Evolutionary conservation across 257 asterid species (phyloP).

Genomic region (Solanum clarkiae): DNA sequence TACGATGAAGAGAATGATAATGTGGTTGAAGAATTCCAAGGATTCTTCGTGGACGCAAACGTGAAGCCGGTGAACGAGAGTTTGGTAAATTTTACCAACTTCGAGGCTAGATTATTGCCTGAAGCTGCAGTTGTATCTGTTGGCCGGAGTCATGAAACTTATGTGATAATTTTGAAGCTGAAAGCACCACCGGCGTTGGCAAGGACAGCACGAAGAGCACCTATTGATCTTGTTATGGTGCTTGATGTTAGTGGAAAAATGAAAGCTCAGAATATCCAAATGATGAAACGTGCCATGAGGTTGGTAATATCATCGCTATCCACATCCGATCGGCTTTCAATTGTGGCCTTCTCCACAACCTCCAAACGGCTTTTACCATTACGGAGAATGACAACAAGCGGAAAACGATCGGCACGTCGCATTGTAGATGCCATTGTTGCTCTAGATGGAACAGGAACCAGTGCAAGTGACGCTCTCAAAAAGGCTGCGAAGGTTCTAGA

Average conservation of each 20-base stretch:
- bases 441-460: slow-evolving; percentile 44
- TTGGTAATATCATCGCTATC: slow-evolving; percentile 65
- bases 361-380: slow-evolving; percentile 80
- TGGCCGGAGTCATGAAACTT: slow-evolving; percentile 52
- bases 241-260: slow-evolving; percentile 58
- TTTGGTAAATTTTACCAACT: not conserved
- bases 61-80: slow-evolving; percentile 12
- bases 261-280: slow-evolving; percentile 43
- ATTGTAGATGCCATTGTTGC: slow-evolving; percentile 70
- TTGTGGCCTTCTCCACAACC: slow-evolving; percentile 79
- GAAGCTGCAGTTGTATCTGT: slow-evolving; percentile 70
- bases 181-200: slow-evolving; percentile 45
- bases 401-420: slow-evolving; percentile 69
- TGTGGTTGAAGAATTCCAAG: slow-evolving; percentile 45
- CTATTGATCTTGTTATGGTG: slow-evolving; percentile 78
- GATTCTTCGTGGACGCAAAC: slow-evolving; percentile 32
- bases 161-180: slow-evolving; percentile 56
- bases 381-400: slow-evolving; percentile 67
- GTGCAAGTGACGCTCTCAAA: slow-evolving; percentile 61
- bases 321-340: slow-evolving; percentile 74
- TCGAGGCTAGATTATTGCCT: slow-evolving; percentile 48
- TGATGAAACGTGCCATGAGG: slow-evolving; percentile 62
- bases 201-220: slow-evolving; percentile 30
- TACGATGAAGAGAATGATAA: slow-evolving; percentile 47
- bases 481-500: slow-evolving; percentile 90